A percentile compares a stretch with the other conserved stretches of the same genome.
phyloP scores from a whole-genome alignment of 257 asterid species.

The Ajuga chamaepitys region DNA sequence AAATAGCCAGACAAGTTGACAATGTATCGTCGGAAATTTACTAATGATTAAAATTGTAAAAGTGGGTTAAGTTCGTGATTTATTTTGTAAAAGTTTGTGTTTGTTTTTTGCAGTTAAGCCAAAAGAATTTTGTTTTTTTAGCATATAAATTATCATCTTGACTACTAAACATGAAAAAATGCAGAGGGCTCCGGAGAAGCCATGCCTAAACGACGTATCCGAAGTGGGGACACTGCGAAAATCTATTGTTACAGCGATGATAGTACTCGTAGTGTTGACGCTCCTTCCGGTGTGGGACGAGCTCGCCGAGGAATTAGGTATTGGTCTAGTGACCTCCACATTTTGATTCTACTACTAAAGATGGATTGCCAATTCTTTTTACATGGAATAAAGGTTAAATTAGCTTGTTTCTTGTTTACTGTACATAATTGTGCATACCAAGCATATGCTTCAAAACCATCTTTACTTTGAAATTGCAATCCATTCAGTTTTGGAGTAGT shows the following conservation, averaged over 20 bases:
- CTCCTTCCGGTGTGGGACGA: slow-evolving; percentile 98
- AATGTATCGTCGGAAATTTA: no score
- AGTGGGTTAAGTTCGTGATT: no score
- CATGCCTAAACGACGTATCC: slow-evolving; percentile 89
- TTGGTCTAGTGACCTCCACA: slow-evolving; percentile 17
- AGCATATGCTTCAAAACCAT: no score
- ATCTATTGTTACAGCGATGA: slow-evolving; percentile 14
- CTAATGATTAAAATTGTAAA: no score
- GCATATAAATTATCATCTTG: not conserved
- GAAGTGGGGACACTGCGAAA: slow-evolving; percentile 59
- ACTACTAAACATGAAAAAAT: slow-evolving; percentile 2
- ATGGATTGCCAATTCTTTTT: not conserved
- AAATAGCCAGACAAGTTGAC: no score
- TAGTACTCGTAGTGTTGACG: slow-evolving; percentile 60
- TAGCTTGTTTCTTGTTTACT: no score
- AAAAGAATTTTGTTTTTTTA: no score
- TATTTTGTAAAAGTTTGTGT: no score
- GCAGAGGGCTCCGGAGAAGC: slow-evolving; percentile 90
- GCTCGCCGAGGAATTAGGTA: slow-evolving; percentile 90
- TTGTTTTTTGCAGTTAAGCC: no score
- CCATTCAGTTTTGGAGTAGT: no score
- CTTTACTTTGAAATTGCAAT: no score
- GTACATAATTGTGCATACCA: no score
- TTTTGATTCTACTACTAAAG: not conserved
- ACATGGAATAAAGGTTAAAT: not conserved